Evolutionary conservation across 1,139 yeast species (phyloP).

Genomic region (Suhomyces anneliseae): DNA sequence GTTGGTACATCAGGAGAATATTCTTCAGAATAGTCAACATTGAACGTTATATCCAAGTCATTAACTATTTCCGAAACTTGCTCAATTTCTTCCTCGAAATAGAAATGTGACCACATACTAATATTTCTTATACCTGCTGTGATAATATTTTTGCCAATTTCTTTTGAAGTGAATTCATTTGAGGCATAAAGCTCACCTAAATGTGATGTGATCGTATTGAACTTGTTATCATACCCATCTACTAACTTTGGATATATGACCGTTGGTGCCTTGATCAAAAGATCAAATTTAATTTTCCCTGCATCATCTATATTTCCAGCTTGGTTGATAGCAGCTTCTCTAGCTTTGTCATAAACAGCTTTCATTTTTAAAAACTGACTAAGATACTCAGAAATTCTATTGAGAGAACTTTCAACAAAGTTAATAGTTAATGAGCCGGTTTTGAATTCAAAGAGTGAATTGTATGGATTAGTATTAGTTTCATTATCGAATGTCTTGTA

Average conservation of each 20-base stretch:
- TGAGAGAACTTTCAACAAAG: constrained; percentile 79
- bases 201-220: constrained; percentile 67
- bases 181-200: constrained; percentile 81
- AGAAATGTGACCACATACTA: constrained; percentile 59
- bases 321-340: constrained; percentile 75
- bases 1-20: constrained; percentile 45
- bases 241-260: constrained; percentile 70
- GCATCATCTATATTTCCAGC: constrained; percentile 67
- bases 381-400: constrained; percentile 64
- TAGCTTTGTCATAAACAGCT: constrained; percentile 78
- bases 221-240: constrained; percentile 35
- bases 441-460: constrained; percentile 61
- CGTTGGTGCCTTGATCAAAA: constrained; percentile 77
- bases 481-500: constrained; percentile 78
- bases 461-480: constrained; percentile 49
- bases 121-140: constrained; percentile 73
- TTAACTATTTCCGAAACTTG: constrained; percentile 70
- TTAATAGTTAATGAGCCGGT: constrained; percentile 75
- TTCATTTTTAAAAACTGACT: constrained; percentile 85
- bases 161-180: constrained; percentile 50
- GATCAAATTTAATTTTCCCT: constrained; percentile 65
- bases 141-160: constrained; percentile 47
- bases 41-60: constrained; percentile 63
- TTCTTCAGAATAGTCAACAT: constrained; percentile 56
- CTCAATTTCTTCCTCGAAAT: constrained; percentile 36